Base-by-base conservation (phyloP, 768 basidiomycete genomes). In the Mycena floridula region DNA sequence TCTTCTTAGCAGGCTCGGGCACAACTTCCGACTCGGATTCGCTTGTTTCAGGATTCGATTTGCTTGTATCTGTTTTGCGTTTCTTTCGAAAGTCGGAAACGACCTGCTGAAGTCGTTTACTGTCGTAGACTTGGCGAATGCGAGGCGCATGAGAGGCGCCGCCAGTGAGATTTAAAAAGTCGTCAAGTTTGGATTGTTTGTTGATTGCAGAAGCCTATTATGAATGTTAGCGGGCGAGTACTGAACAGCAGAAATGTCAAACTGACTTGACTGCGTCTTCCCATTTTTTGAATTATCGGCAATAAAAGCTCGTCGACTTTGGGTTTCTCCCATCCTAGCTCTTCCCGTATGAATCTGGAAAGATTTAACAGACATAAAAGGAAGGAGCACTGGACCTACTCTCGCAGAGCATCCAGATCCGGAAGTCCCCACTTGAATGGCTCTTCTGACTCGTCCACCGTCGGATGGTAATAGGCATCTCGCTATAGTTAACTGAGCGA, bases 391-490 rank as follows among this genome's bases (percentile, higher is more conserved):
- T n/a, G 42, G 13, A 66, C 80, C 44, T 59, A 94, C 90, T 74
- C 64, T 50, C 93, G 81, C 43, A 99, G 76, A 3, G 85, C 93
- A 57, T 96, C 91, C 2, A 99, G 77, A 59, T 98, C 96, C n/a
- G 94, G 91, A 50, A 93, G 68, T 4, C 90, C 93, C 95, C 95
- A 99, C 55, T 91, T 89, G 61, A 99, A 98, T 0, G 88, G 83
- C 50, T 97, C 94, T 44, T 92, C 84, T 1, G 92, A 95, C 28
- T 80, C 77, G 58, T 97, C 93, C 6, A 95, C 87, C 0, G 83
- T 78, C 0, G 95, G 95, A 56, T 92, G 81, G 57, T 88, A 87
- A 62, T 99, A 99, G 7, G 91, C 95, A 47, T 95, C 90, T 46
- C 87, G 72, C 92, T 96, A 57, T 35, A 41, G 16, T 7, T 6